Percentiles rank a stretch among this genome's conserved stretches.
Conservation (phyloP, 2,329 filamentous ascomycete species). For the Botrytis fabae region DNA sequence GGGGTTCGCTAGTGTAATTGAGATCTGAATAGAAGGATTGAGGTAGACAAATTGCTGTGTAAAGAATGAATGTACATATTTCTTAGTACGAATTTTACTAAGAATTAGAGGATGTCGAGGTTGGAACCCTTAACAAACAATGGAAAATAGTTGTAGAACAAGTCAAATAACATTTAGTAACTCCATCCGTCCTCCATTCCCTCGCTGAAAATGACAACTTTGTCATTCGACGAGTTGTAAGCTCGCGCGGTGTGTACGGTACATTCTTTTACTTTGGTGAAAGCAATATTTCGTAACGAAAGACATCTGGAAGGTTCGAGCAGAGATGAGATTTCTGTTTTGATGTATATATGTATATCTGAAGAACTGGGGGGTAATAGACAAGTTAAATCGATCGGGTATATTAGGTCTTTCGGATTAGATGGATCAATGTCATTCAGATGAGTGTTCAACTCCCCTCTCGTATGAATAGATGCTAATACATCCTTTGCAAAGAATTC, state of each 20-base stretch:
- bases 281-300: not conserved
- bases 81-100: not conserved
- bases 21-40: not conserved
- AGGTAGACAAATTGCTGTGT: not conserved
- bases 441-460: not conserved
- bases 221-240: not conserved
- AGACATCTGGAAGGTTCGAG: not conserved
- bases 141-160: rapidly evolving
- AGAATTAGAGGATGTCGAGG: not conserved
- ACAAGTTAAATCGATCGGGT: no score
- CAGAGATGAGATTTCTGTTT: not conserved
- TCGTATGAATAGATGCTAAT: not conserved
- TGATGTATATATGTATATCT: not conserved
- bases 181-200: not conserved
- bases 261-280: not conserved
- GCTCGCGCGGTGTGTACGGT: not conserved
- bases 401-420: not conserved
- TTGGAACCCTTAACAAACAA: rapidly evolving
- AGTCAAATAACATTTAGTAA: not conserved
- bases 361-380: not conserved
- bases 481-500: not conserved
- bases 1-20: not conserved
- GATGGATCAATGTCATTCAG: not conserved
- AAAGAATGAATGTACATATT: not conserved
- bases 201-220: not conserved